Conservation (phyloP, 768 basidiomycete species). For the Flagelloscypha sp. region DNA sequence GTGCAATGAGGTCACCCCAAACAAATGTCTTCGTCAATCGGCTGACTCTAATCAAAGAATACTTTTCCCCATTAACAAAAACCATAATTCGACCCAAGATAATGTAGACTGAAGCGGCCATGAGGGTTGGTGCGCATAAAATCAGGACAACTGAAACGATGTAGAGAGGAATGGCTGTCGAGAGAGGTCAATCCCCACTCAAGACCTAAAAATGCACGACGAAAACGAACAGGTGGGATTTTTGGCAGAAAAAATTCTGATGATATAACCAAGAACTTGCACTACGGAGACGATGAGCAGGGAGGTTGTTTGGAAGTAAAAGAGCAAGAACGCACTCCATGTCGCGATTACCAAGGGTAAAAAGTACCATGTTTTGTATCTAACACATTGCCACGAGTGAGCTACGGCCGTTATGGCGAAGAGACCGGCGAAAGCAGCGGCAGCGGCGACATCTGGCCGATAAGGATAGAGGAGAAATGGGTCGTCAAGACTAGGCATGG, state of each 20-base stretch:
- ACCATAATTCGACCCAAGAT: neutral
- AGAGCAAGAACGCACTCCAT: too few relatives aligned
- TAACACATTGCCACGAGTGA: too few relatives aligned
- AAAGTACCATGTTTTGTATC: too few relatives aligned
- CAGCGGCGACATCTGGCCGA: too few relatives aligned
- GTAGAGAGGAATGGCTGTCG: neutral
- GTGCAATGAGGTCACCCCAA: neutral
- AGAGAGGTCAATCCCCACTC: neutral
- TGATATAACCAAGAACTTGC: conserved; percentile 1
- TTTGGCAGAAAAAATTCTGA: neutral
- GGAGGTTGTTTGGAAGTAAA: too few relatives aligned
- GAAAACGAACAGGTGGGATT: too few relatives aligned
- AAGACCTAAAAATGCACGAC: neutral
- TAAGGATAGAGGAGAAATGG: too few relatives aligned
- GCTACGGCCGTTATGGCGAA: too few relatives aligned
- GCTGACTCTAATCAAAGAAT: neutral
- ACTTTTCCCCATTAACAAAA: neutral
- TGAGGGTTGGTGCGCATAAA: neutral
- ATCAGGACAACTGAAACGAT: neutral
- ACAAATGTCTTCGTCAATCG: conserved; percentile 2
- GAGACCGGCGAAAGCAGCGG: too few relatives aligned
- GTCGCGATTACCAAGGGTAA: too few relatives aligned
- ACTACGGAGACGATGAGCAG: conserved; percentile 1
- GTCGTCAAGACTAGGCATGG: too few relatives aligned
- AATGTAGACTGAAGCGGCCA: conserved; percentile 1